Base-by-base conservation (phyloP, 164 flowering plant species). In the Berberis thunbergii region DNA sequence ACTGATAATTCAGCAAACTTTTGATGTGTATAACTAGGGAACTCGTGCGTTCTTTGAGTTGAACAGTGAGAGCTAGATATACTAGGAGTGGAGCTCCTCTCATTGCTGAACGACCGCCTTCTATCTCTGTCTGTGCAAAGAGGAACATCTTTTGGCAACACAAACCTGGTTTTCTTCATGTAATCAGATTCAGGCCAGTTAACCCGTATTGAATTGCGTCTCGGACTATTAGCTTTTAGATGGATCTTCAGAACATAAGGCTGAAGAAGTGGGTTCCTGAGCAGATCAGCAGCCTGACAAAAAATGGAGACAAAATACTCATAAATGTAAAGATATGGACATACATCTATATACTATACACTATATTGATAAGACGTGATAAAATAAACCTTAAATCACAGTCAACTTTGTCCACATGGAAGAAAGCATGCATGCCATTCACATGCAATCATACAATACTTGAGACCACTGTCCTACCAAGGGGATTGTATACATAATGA, bases 261-360 rank as follows among this genome's bases (percentile, higher is more conserved):
- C 71, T 87, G 96, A 71, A 95, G 96, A 64, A 76, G 87, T 41
- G 92, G 89, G 64, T 89, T 91, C 69, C 78, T 72, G 41, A 95
- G 96, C 59, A 95, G 80, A 72, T 95, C 97, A 10, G 88, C 83
- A 72, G 97, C 94, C 99, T 95, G 87, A n/a, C 41, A 26, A 67
- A 43, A 69, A 71, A 55, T 48, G 43, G 57, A 44, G 61, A 45
- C 52, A 39, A 26, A 26, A 26, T 26, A 26, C 26, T 26, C 26
- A 26, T 26, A 26, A 26, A 26, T 26, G 26, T 26, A 26, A 26
- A 26, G 26, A 26, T 26, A 26, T 26, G 26, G 26, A 26, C 26
- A 26, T 26, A 26, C 26, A 26, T 26, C 26, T 26, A 26, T 26
- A 26, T 26, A 26, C 26, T 26, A 26, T 26, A 26, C 26, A 26